A percentile compares a stretch with the other conserved stretches of the same genome.
Conservation (phyloP, 805 yeast species). For the Sungouiozyma intestinalis region DNA sequence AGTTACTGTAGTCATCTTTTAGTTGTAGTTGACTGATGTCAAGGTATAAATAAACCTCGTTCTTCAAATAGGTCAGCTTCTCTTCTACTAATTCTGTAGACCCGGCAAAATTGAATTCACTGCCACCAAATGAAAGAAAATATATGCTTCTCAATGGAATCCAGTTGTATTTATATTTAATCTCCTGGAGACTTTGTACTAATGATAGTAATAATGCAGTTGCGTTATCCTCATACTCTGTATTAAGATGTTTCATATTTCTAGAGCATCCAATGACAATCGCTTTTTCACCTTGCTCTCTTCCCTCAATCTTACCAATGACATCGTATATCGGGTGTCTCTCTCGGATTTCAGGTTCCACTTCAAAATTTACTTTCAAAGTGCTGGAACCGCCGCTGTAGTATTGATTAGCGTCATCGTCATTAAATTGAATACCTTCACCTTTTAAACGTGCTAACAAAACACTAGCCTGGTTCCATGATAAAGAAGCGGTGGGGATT, state of each 20-base stretch:
- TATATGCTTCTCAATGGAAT: slow-evolving; percentile 71
- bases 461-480: slow-evolving; percentile 55
- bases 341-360: slow-evolving; percentile 37
- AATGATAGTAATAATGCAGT: slow-evolving; percentile 63
- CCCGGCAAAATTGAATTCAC: slow-evolving; percentile 75
- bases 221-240: slow-evolving; percentile 62
- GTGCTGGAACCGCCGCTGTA: slow-evolving; percentile 16
- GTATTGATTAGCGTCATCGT: slow-evolving; percentile 3
- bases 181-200: slow-evolving; percentile 52
- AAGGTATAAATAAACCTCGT: slow-evolving; percentile 58
- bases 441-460: slow-evolving; percentile 26
- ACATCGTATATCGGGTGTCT: slow-evolving; percentile 71
- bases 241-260: slow-evolving; percentile 71
- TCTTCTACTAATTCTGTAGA: slow-evolving; percentile 66
- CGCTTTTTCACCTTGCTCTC: slow-evolving; percentile 66
- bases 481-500: slow-evolving; percentile 68
- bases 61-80: slow-evolving; percentile 40
- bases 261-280: slow-evolving; percentile 75
- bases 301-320: slow-evolving; percentile 64
- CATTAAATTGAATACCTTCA: slow-evolving; percentile 19
- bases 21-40: slow-evolving; percentile 44
- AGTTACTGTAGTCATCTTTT: slow-evolving; percentile 41
- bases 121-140: slow-evolving; percentile 77
- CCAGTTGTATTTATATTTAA: slow-evolving; percentile 65
- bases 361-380: slow-evolving; percentile 22